Evolutionary conservation across 129 eudicot species (phyloP).

Genomic region (Flaveria brownii): DNA sequence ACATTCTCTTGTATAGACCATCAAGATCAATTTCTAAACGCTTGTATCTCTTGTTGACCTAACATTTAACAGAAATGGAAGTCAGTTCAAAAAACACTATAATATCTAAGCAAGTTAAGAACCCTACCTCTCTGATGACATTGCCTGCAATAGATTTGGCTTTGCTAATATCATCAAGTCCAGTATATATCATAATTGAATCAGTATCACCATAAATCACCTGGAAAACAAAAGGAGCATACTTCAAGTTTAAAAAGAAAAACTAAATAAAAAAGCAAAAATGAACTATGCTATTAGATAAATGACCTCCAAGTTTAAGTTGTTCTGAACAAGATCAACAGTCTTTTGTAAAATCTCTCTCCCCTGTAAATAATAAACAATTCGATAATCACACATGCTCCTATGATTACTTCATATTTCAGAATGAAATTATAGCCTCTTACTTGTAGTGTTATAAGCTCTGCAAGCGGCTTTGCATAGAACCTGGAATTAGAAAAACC

Average conservation of each 20-base stretch:
- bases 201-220: conserved; percentile 99
- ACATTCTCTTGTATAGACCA: conserved; percentile 97
- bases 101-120: background rate
- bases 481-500: conserved; percentile 98
- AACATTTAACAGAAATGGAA: conserved; percentile 7
- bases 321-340: conserved; percentile 92
- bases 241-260: conserved; percentile 2
- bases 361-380: conserved; percentile 58
- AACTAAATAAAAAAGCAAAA: conserved; percentile 1
- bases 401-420: conserved; percentile 14
- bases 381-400: background rate
- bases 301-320: conserved; percentile 77
- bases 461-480: conserved; percentile 97
- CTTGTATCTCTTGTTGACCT: conserved; percentile 96
- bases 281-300: background rate
- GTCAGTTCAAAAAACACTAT: conserved; percentile 8
- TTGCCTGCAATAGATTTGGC: conserved; percentile 77
- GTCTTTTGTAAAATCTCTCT: conserved; percentile 98
- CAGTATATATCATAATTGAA: conserved; percentile 95
- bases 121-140: conserved; percentile 90
- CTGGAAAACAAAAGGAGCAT: conserved; percentile 40
- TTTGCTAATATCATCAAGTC: conserved; percentile 84
- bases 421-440: conserved; percentile 11
- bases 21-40: conserved; percentile 96
- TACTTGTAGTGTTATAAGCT: conserved; percentile 87